phyloP scores from a whole-genome alignment of 73 alveolate genomes.

The Stentor coeruleus region DNA sequence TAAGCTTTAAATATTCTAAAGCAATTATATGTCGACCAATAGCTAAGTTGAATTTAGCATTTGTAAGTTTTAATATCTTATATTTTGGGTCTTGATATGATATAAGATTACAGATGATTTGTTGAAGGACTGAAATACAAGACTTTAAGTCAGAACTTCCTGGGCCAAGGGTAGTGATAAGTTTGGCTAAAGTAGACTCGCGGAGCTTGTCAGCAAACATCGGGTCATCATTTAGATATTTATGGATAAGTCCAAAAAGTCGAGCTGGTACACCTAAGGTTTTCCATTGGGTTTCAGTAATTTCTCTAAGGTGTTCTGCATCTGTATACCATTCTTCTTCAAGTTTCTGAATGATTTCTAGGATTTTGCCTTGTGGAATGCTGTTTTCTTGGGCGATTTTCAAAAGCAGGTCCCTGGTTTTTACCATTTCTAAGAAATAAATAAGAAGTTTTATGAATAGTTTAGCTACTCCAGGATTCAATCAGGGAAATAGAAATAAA shows the following conservation, averaged over 20 bases:
- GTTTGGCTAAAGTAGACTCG: background rate
- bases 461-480: too few relatives aligned
- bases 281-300: background rate
- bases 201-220: background rate
- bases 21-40: background rate
- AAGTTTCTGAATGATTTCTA: background rate
- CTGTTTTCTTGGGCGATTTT: background rate
- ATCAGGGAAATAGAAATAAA: too few relatives aligned
- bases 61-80: background rate
- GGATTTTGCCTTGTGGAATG: background rate
- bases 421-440: background rate
- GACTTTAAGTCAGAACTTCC: background rate
- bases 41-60: background rate
- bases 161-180: background rate
- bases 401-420: background rate
- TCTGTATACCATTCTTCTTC: background rate
- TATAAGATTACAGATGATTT: background rate
- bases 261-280: background rate
- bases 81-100: background rate
- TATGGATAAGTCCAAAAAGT: background rate
- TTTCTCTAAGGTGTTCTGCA: constrained; percentile 2
- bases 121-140: background rate
- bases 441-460: too few relatives aligned
- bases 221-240: background rate
- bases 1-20: background rate